Conservation (phyloP, 768 basidiomycete species). For the Mycena galopus region DNA sequence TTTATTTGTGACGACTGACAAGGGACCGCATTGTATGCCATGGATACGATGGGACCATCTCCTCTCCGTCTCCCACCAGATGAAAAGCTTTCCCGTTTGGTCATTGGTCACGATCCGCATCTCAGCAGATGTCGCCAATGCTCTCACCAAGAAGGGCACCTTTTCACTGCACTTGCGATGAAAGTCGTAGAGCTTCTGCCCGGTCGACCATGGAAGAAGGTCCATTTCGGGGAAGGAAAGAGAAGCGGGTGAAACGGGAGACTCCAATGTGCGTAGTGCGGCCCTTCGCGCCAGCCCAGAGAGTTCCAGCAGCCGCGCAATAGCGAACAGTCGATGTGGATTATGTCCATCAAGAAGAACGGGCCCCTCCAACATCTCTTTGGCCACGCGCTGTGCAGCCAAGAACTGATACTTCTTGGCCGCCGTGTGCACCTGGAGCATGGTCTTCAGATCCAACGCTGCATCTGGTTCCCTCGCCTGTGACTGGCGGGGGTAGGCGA, state of each 20-base stretch:
- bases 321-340: background rate
- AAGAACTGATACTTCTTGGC: background rate
- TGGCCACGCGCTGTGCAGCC: background rate
- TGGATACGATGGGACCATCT: too few species aligned
- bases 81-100: too few species aligned
- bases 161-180: background rate
- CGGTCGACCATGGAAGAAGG: background rate
- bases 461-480: background rate
- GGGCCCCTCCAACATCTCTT: background rate
- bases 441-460: background rate
- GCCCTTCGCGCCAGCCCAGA: background rate
- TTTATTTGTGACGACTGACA: too few species aligned
- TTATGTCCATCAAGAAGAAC: background rate
- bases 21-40: too few species aligned
- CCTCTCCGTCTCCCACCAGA: too few species aligned
- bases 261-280: background rate
- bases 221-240: background rate
- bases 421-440: background rate
- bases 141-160: too few species aligned
- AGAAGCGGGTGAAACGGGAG: background rate
- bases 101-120: too few species aligned
- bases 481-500: background rate
- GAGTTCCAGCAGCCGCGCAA: background rate
- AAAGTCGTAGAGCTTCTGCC: background rate
- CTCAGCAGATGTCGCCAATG: too few species aligned